A percentile compares a stretch with the other conserved stretches of the same genome.
Evolutionary conservation across 108 stramenopile genomes (phyloP).

Genomic region (Fragilariopsis cylindrus): DNA sequence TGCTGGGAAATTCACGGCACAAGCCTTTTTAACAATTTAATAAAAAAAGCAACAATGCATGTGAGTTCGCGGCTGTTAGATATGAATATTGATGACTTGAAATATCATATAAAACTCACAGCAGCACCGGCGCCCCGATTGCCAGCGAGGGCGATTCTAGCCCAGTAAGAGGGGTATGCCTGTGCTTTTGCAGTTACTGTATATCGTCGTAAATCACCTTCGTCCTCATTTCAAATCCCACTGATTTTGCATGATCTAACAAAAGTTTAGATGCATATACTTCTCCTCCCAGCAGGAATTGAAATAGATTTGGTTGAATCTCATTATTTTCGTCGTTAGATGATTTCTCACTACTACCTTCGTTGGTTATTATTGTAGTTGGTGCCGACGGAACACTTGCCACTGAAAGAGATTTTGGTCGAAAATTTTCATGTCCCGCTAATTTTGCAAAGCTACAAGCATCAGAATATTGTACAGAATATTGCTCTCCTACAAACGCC

Average conservation of each 20-base stretch:
- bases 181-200: slow-evolving; percentile 21
- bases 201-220: neutral
- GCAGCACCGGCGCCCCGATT: slow-evolving; percentile 41
- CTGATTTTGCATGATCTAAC: slow-evolving; percentile 16
- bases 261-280: slow-evolving; percentile 36
- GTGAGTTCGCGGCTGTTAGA: too few species aligned
- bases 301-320: slow-evolving; percentile 26
- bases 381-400: slow-evolving; percentile 18
- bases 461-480: slow-evolving; percentile 32
- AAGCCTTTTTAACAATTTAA: neutral
- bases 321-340: neutral
- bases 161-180: slow-evolving; percentile 50
- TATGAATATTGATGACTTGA: too few species aligned
- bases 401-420: slow-evolving; percentile 16
- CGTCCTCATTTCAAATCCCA: slow-evolving; percentile 23
- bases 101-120: neutral
- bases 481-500: slow-evolving; percentile 41
- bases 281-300: slow-evolving; percentile 44
- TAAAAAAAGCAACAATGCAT: too few species aligned
- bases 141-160: slow-evolving; percentile 28
- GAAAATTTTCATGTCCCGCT: slow-evolving; percentile 29
- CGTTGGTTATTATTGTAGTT: neutral
- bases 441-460: slow-evolving; percentile 35
- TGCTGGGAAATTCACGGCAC: slow-evolving; percentile 47
- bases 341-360: neutral